A percentile compares a stretch with the other conserved stretches of the same genome.
Conservation (phyloP, 179 eudicot species). For the Dionaea muscipula region DNA sequence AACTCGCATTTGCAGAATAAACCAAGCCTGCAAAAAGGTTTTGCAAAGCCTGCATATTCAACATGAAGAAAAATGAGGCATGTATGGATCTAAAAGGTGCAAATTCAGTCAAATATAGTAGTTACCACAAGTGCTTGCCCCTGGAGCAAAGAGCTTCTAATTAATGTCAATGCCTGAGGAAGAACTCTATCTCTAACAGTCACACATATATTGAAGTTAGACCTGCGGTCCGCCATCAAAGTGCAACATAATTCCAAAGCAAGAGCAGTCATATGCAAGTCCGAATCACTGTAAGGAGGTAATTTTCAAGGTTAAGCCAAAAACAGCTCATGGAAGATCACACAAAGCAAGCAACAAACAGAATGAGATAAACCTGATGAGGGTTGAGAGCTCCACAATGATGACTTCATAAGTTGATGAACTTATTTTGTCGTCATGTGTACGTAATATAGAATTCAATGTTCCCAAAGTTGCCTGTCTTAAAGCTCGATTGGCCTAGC, state of each 20-base stretch:
- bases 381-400: slow-evolving; percentile 75
- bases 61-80: slow-evolving; percentile 1
- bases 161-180: slow-evolving; percentile 76
- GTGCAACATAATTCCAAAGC: slow-evolving; percentile 95
- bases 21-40: slow-evolving; percentile 76
- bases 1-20: slow-evolving; percentile 86
- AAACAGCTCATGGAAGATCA: slow-evolving; percentile 12
- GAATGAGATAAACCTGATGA: slow-evolving; percentile 55
- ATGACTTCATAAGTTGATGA: slow-evolving; percentile 92
- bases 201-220: slow-evolving; percentile 58
- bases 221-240: slow-evolving; percentile 75
- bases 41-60: slow-evolving; percentile 63
- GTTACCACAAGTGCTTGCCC: slow-evolving; percentile 92
- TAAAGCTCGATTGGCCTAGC: slow-evolving; percentile 82
- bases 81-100: neutral
- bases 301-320: slow-evolving; percentile 25
- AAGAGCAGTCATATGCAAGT: slow-evolving; percentile 96
- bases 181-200: slow-evolving; percentile 90
- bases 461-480: slow-evolving; percentile 96
- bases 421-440: slow-evolving; percentile 84
- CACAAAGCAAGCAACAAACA: neutral
- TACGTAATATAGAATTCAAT: slow-evolving; percentile 53
- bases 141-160: slow-evolving; percentile 85
- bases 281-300: slow-evolving; percentile 58
- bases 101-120: neutral